Base-by-base conservation (phyloP, 257 asterid genomes). In the Plantago ovata region DNA sequence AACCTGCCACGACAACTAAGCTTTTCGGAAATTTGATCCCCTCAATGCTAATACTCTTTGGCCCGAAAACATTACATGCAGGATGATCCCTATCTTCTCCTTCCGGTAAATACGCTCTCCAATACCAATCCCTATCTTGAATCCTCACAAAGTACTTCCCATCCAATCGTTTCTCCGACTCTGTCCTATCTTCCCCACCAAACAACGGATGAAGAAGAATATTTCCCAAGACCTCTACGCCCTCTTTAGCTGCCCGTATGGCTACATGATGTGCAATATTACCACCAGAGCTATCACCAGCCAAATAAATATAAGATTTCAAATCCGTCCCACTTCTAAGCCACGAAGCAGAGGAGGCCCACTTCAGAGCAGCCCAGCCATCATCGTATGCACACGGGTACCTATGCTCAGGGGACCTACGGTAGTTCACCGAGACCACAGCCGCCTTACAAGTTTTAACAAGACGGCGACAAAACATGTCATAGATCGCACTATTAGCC, bases 241-340 rank as follows among this genome's bases (percentile, higher is more conserved):
- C 84, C 14, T 72, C 76, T 45, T 81, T 88, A 0, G 84, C 87
- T 0, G 95, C 95, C 67, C 72, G 50, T 1, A 78, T 79, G 3
- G 95, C 96, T 8, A 88, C 95, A 48, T 88, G 89, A 53, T 88
- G 96, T 5, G 85, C 88, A 4, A 88, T 88, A 61, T 88, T 88
- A 4, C 96, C 96, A 8, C 96, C 95, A 3, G 96, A 85, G 63
- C 96, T 88, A 60, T 88, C 96, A 0, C 96, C 96, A 2, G 84
- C 85, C 21, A 88, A 28, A 21, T 79, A 88, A 0, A 79, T 81
- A 56, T 85, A 81, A 40, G 69, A 95, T 42, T 74, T 79, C 0
- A 64, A 61, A 33, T 76, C 81, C 1, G 21, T 10, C 10, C 93
- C 90, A 60, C 97, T 89, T 22, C 65, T 54, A 7, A 89, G 79